Base-by-base conservation (phyloP, 805 yeast species). In the Yamadazyma ubonensis region DNA sequence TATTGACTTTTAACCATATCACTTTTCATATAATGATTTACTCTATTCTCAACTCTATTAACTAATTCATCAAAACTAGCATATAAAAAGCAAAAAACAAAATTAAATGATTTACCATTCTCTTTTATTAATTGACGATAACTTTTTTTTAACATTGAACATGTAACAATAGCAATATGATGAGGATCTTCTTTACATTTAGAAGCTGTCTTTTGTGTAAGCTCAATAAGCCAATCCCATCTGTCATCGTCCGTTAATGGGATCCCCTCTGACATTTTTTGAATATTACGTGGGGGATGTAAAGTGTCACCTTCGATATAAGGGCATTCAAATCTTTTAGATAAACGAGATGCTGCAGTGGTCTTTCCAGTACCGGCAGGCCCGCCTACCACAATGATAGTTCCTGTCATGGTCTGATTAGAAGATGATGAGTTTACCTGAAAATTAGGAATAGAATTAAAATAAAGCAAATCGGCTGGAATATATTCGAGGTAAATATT, bases 291-390 rank as follows among this genome's bases (percentile, higher is more conserved):
- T 29, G 52, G 50, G 2, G 95, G 88, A 59, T 90, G 97, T 19
- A 83, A 70, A 2, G 69, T 61, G 58, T 93, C 99, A 4, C 98
- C 99, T 59, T 93, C 99, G 9, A 89, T 59, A 55, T 76, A 89
- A 2, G 79, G 70, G 35, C 83, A 70, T 2, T 59, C 43, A 14
- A 78, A 71, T 16, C 61, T 54, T 15, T 63, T 44, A 0, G 83
- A 59, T 15, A 90, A 53, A 8, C 59, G 53, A 10, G 65, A 64
- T 0, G 86, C 95, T 15, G 85, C 75, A 2, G 96, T 86, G 16
- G 95, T 73, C 58, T 93, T 93, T 1, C 99, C 99, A 2, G 96
- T 85, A 6, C 98, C 98, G 0, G 96, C 90, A 0, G 98, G 96
- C 0, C 99, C 99, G 9, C 95, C 96, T 6, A 91, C 79, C 2